Percentiles rank a stretch among this genome's conserved stretches.
Evolutionary conservation across 2,329 filamentous ascomycete genomes (phyloP).

Genomic region (Phaeoacremonium minimum): DNA sequence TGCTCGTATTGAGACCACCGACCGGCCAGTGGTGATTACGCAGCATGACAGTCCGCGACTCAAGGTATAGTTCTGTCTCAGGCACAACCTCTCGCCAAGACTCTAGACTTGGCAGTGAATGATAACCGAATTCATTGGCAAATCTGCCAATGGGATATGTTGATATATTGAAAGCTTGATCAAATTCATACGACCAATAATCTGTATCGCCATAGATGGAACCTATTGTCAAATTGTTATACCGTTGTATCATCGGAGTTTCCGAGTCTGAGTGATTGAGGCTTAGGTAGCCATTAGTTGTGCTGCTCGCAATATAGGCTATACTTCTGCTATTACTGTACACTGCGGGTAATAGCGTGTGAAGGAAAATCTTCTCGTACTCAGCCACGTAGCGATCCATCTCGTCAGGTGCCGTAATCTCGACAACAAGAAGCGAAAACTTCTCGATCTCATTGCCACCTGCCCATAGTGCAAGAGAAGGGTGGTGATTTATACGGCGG

Average conservation of each 20-base stretch:
- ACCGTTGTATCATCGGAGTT: constrained; percentile 52
- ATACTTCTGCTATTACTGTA: constrained; percentile 56
- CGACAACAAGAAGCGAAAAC: too few relatives aligned
- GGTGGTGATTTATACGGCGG: constrained; percentile 57
- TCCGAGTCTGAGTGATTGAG: constrained; percentile 47
- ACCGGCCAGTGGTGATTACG: constrained; percentile 57
- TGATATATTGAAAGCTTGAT: constrained; percentile 46
- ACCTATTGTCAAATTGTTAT: constrained; percentile 46
- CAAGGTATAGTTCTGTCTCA: constrained; percentile 48
- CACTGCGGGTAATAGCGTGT: constrained; percentile 48
- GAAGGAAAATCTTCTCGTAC: constrained; percentile 55
- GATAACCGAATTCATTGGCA: constrained; percentile 60
- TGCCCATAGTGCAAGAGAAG: constrained; percentile 48
- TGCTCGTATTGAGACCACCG: constrained; percentile 38
- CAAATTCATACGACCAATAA: constrained; percentile 54
- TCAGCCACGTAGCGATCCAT: constrained; percentile 38
- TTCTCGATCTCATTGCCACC: constrained; percentile 57
- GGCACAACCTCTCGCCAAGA: constrained; percentile 51
- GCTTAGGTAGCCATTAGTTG: constrained; percentile 52
- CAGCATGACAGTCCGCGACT: constrained; percentile 48
- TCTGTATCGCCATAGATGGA: constrained; percentile 57
- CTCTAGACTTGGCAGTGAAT: constrained; percentile 57
- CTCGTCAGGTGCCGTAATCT: constrained; percentile 37
- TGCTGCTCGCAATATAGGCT: constrained; percentile 56
- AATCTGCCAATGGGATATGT: constrained; percentile 56